Base-by-base conservation (phyloP, 2,329 filamentous ascomycete species). In the Fusarium tuaranense region DNA sequence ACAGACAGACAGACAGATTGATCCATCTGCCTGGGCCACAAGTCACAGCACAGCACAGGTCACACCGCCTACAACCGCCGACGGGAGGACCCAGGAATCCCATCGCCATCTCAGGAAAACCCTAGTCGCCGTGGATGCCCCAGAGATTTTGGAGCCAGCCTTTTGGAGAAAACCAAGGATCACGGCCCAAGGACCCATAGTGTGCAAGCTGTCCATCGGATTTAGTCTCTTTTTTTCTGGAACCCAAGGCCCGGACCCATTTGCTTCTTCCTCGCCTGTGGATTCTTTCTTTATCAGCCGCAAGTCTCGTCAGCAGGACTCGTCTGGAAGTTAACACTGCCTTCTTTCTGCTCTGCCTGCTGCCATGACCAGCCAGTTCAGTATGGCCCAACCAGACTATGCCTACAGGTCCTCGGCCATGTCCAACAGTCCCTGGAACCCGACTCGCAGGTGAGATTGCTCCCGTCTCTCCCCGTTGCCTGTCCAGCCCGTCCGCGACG, bases 371-470 rank as follows among this genome's bases (percentile, higher is more conserved):
- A 81, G 81, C 78, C 80, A 80, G 69, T 80, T 81, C 78, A 81
- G 84, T 72, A 86, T 87, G 86, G 83, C 85, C 53, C 85, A 86
- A 74, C 83, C 85, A 78, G 85, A 87, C 64, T 83, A 86, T 83
- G 82, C 84, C 72, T 88, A 88, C 81, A 85, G 84, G 79, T 83
- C 81, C 72, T 79, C 86, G 75, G 82, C 82, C 78, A 83, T 84
- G 80, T 81, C 86, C 71, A 85, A 84, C 80, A 84, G 86, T 76
- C 84, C 86, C 68, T 89, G 88, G 88, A 84, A 85, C 74, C 80
- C 86, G 73, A 82, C 85, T 75, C 87, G 86, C 82, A 90, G 87
- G 88, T 90, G 86, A 85, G 87, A 82, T 57, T 30, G 63, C 63
- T 63, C 22, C 22, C 22, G 22, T 22, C 51, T 68, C 57, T 65